phyloP scores from a whole-genome alignment of 1,139 yeast species.

The Taphrina deformans region DNA sequence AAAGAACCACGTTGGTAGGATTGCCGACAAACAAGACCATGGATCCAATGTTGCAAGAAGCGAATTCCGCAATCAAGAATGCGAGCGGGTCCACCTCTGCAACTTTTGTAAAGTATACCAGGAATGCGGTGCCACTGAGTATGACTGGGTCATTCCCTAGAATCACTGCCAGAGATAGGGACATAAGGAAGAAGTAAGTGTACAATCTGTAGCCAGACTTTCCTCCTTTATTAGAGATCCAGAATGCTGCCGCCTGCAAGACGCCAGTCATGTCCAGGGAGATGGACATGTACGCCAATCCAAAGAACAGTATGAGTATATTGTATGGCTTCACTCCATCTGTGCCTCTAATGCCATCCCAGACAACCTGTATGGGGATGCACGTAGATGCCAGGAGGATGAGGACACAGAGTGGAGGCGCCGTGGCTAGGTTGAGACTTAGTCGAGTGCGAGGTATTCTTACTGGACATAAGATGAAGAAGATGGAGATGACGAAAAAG shows the following conservation, averaged over 20 bases:
- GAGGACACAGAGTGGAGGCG: constrained; percentile 32
- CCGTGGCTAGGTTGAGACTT: constrained; percentile 32
- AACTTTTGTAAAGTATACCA: constrained; percentile 32
- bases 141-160: constrained; percentile 35
- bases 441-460: constrained; percentile 21
- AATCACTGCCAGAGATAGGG: constrained; percentile 18
- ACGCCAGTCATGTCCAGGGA: constrained; percentile 34
- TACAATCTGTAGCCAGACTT: constrained; percentile 23
- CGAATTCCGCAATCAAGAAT: constrained; percentile 33
- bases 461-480: constrained; percentile 29
- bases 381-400: constrained; percentile 29
- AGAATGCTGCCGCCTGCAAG: constrained; percentile 34
- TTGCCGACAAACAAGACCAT: constrained; percentile 35
- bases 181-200: constrained; percentile 32
- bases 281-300: constrained; percentile 34
- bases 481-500: constrained; percentile 30
- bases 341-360: constrained; percentile 33
- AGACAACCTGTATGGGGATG: constrained; percentile 25
- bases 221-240: constrained; percentile 33
- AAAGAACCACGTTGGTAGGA: constrained; percentile 33
- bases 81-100: constrained; percentile 31
- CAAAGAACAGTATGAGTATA: constrained; percentile 32
- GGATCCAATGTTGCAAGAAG: constrained; percentile 31
- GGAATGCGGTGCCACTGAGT: constrained; percentile 32
- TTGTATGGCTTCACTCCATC: constrained; percentile 34